Evolutionary conservation across 805 yeast genomes (phyloP).

Genomic region (Ogataea neopini): DNA sequence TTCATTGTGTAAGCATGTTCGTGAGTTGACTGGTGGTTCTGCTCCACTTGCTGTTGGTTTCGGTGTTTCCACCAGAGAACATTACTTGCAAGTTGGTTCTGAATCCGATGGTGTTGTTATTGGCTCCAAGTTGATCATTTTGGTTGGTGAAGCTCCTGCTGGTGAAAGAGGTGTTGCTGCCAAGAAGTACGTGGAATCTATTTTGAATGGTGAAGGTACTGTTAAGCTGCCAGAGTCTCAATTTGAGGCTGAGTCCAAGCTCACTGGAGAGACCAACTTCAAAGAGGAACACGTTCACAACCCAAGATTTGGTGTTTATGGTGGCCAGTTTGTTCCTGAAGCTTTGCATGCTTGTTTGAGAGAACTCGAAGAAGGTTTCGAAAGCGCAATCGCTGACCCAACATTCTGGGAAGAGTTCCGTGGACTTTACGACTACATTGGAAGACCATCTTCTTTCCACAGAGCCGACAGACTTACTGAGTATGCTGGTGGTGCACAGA

Average conservation of each 20-base stretch:
- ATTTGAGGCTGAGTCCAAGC: constrained; percentile 21
- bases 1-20: constrained; percentile 70
- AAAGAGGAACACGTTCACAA: constrained; percentile 66
- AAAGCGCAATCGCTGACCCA: constrained; percentile 85
- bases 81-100: constrained; percentile 74
- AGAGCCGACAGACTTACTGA: constrained; percentile 87
- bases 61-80: constrained; percentile 94
- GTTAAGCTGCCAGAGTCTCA: constrained; percentile 26
- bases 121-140: constrained; percentile 80
- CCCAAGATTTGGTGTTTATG: constrained; percentile 89
- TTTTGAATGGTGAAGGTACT: constrained; percentile 59
- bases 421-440: constrained; percentile 85
- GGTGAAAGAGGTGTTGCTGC: constrained; percentile 67
- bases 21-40: constrained; percentile 68
- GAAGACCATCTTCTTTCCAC: constrained; percentile 93
- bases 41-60: constrained; percentile 94
- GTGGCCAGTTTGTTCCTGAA: constrained; percentile 99
- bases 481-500: constrained; percentile 90
- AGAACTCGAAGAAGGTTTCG: constrained; percentile 87
- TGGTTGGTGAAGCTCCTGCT: constrained; percentile 62
- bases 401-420: constrained; percentile 90
- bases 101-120: constrained; percentile 95
- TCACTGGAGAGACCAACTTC: constrained; percentile 34
- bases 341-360: constrained; percentile 87
- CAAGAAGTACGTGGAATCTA: constrained; percentile 63